A percentile compares a stretch with the other conserved stretches of the same genome.
phyloP scores from a whole-genome alignment of 1,284 basidiomycete genomes.

The Papiliotrema fonsecae region DNA sequence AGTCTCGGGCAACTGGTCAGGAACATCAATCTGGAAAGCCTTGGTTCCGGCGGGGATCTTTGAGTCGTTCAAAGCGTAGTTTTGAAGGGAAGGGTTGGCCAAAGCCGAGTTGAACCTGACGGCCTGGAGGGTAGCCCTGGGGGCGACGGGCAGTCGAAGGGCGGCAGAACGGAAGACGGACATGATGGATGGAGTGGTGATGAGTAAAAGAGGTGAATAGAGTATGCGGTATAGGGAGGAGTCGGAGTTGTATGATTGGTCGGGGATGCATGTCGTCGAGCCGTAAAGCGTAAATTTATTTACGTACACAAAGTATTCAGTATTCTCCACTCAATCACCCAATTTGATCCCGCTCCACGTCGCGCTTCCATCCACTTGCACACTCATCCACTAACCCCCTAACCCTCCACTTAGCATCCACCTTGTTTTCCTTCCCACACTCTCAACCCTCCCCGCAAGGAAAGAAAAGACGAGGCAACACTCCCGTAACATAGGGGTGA shows the following conservation, averaged over 20 bases:
- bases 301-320: no score
- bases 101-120: slow-evolving; percentile 11
- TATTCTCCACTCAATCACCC: neutral
- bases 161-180: slow-evolving; percentile 3
- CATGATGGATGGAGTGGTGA: slow-evolving; percentile 7
- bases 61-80: neutral
- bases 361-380: neutral
- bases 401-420: neutral
- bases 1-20: slow-evolving; percentile 18
- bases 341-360: slow-evolving; percentile 5
- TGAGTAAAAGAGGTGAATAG: neutral
- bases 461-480: no score
- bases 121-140: slow-evolving; percentile 15
- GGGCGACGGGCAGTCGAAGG: slow-evolving; percentile 9
- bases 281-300: neutral
- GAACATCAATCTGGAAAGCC: slow-evolving; percentile 7
- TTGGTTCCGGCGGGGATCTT: neutral
- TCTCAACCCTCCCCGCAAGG: neutral
- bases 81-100: neutral
- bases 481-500: no score
- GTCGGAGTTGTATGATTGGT: neutral
- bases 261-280: neutral
- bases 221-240: neutral
- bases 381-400: neutral
- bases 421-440: neutral